Evolutionary conservation across 306 rosid genomes (phyloP).

Genomic region (Ormosia semicastrata): DNA sequence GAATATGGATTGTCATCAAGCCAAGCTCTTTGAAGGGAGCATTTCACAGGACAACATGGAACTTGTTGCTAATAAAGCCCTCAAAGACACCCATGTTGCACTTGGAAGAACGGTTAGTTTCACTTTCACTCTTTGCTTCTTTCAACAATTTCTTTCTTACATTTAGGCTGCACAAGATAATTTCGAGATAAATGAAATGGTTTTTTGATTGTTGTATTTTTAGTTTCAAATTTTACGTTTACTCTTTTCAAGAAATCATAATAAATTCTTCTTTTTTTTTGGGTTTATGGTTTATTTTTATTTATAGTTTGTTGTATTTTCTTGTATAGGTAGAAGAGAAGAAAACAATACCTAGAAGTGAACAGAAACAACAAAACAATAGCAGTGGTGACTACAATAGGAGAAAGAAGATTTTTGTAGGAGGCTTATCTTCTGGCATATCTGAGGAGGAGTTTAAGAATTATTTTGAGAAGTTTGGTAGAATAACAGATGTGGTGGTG

Average conservation of each 20-base stretch:
- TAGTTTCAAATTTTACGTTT: background rate
- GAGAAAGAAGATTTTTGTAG: slow-evolving; percentile 57
- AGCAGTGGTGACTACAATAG: slow-evolving; percentile 12
- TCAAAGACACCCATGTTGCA: slow-evolving; percentile 36
- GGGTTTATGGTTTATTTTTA: background rate
- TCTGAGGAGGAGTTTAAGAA: slow-evolving; percentile 50
- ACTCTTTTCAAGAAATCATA: background rate
- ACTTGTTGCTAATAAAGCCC: slow-evolving; percentile 40
- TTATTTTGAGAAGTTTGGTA: slow-evolving; percentile 55
- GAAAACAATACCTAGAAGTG: slow-evolving; percentile 42
- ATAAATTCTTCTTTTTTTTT: background rate
- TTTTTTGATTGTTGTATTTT: background rate
- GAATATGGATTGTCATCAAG: slow-evolving; percentile 38
- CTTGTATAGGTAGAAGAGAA: slow-evolving; percentile 45
- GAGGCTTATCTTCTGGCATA: slow-evolving; percentile 49
- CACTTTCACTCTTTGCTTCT: background rate
- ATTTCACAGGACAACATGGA: slow-evolving; percentile 41
- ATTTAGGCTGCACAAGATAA: background rate
- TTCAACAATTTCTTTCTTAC: background rate
- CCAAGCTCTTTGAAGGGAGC: slow-evolving; percentile 46
- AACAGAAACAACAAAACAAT: background rate
- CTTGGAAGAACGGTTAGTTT: slow-evolving; percentile 39
- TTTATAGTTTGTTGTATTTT: background rate
- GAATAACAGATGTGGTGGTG: too few relatives aligned
- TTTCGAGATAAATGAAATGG: background rate